Base-by-base conservation (phyloP, 495 filamentous ascomycete species). In the Penicillium fimorum region DNA sequence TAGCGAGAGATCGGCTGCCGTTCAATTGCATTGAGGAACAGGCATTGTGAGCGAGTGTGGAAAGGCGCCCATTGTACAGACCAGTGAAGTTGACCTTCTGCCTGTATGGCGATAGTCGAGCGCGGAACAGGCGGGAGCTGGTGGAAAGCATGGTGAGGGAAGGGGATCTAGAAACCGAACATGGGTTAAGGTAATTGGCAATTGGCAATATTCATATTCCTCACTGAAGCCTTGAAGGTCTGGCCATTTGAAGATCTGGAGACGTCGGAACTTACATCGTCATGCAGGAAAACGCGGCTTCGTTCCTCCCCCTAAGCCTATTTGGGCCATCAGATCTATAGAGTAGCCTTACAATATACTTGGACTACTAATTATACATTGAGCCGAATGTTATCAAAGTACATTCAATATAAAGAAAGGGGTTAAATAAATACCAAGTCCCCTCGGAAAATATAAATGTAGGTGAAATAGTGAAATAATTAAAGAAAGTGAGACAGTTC, bases 221-320 rank as follows among this genome's bases (percentile, higher is more conserved):
- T 41, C 8, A 2, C 20, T 18, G 20, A 41, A 29, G 35, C 35
- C 35, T 20, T 24, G 6, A 17, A 38, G 35, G 35, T 38, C 35
- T 38, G 35, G 35, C 35, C 35, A 38, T 17, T 3, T 8, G 7
- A 38, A 38, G 43, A 46, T 46, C 18, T 41, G 22, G 24, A 27
- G 35, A 20, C 17, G 35, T 41, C 35, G 20, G 24, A 20, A 40
- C 29, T 20, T 40, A 50, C 35, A 50, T 56, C 35, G 32, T 42
- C 41, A 56, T 47, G 18, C 47, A 49, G 35, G 13, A 50, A 49
- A 51, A 51, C 32, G 55, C 30, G 45, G 27, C 12, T n/a, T 17
- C 1, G 32, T 35, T 35, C 29, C 30, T 35, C 6, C 12, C 8
- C 25, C 50, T 52, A 52, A 52, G 50, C 38, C 50, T 52, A 52